These are phyloP conservation scores for Tetracladium maxilliforme DNA, from an alignment of 2,329 filamentous ascomycete genomes.

Conservation along the genomic window DNA sequence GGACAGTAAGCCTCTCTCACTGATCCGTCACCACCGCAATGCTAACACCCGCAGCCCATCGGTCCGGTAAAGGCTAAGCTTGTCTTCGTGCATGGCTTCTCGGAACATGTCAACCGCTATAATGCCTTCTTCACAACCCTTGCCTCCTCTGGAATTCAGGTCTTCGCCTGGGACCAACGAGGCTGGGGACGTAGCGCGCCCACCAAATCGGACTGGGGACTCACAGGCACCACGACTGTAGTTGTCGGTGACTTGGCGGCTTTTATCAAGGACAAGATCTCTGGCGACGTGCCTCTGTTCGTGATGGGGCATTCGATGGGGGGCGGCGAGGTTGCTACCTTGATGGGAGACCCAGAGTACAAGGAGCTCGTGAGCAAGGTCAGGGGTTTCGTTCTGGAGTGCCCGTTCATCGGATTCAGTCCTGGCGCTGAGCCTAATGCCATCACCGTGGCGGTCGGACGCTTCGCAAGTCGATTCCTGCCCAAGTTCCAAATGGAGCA, in stretches of 20 bases:
- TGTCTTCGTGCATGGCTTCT: slow-evolving; percentile 80
- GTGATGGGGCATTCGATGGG: slow-evolving; percentile 89
- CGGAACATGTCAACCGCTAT: slow-evolving; percentile 71
- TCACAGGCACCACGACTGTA: slow-evolving; percentile 56
- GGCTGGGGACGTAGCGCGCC: slow-evolving; percentile 72
- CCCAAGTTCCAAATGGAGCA: slow-evolving; percentile 54
- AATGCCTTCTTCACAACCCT: slow-evolving; percentile 58
- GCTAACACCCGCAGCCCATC: slow-evolving; percentile 5
- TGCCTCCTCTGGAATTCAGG: slow-evolving; percentile 56
- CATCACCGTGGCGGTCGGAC: slow-evolving; percentile 49
- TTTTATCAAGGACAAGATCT: slow-evolving; percentile 50
- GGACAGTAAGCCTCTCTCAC: no score
- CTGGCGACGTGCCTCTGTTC: slow-evolving; percentile 49
- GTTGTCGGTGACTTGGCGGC: slow-evolving; percentile 69
- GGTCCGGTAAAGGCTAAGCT: slow-evolving; percentile 44
- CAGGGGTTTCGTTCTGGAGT: slow-evolving; percentile 60
- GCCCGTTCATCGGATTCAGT: slow-evolving; percentile 66
- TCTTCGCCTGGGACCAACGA: slow-evolving; percentile 69
- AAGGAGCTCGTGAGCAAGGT: slow-evolving; percentile 42
- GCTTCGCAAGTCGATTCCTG: slow-evolving; percentile 51
- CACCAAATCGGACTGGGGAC: slow-evolving; percentile 46
- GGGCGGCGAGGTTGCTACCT: slow-evolving; percentile 58
- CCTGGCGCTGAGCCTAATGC: slow-evolving; percentile 46
- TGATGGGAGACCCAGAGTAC: slow-evolving; percentile 34
- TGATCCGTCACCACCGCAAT: slow-evolving; percentile 4